Conservation (phyloP, 495 filamentous ascomycete species). For the Bryoglossum gracile region DNA sequence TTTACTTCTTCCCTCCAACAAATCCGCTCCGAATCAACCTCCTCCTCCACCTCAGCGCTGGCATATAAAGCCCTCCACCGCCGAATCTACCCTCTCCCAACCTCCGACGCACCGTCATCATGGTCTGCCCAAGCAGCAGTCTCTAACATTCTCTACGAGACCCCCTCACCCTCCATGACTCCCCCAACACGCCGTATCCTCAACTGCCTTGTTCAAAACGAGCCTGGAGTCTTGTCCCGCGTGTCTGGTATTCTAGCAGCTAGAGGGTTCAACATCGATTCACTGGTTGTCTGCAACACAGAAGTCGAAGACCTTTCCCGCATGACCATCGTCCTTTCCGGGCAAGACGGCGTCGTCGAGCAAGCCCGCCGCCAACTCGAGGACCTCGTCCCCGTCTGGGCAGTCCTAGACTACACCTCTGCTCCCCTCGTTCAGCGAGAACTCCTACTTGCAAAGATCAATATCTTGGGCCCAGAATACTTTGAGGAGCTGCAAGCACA, state of each 20-base stretch:
- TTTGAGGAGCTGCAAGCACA: slow-evolving; percentile 94
- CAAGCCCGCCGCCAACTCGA: slow-evolving; percentile 93
- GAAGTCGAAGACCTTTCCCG: slow-evolving; percentile 96
- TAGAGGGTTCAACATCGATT: slow-evolving; percentile 98
- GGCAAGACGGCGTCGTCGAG: slow-evolving; percentile 95
- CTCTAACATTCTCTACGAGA: slow-evolving; percentile 97
- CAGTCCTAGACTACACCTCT: slow-evolving; percentile 89
- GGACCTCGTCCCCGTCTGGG: slow-evolving; percentile 96
- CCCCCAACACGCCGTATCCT: slow-evolving; percentile 91
- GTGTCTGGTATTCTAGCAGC: slow-evolving; percentile 95
- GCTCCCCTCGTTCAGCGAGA: slow-evolving; percentile 95
- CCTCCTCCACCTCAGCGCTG: slow-evolving; percentile 82
- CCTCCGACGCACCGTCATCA: slow-evolving; percentile 55
- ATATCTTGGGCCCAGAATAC: slow-evolving; percentile 91
- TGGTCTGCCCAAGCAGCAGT: slow-evolving; percentile 96
- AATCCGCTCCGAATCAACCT: slow-evolving; percentile 23
- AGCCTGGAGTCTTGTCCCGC: slow-evolving; percentile 92
- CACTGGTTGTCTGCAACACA: slow-evolving; percentile 92
- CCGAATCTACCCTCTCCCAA: slow-evolving; percentile 75
- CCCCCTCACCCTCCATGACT: slow-evolving; percentile 70
- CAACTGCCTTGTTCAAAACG: slow-evolving; percentile 98
- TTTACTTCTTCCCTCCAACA: slow-evolving; percentile 8
- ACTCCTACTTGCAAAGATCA: slow-evolving; percentile 91
- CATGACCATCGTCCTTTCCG: slow-evolving; percentile 96
- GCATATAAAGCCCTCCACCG: slow-evolving; percentile 97